These are phyloP conservation scores for Bipolaris victoriae DNA, from an alignment of 2,329 filamentous ascomycete species.

Conservation along the genomic window DNA sequence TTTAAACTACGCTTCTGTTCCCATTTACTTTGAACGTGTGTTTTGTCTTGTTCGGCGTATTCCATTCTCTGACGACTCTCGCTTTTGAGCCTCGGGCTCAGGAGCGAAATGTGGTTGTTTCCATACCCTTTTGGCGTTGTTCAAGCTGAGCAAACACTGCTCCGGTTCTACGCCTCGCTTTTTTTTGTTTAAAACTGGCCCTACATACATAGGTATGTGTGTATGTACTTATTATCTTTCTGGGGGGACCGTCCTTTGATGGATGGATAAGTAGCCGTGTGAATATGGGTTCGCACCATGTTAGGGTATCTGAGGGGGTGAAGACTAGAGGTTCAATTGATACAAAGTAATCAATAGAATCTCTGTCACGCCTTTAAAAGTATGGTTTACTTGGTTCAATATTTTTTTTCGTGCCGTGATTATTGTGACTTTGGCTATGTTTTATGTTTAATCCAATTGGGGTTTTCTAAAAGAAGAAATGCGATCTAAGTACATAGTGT, in stretches of 20 bases:
- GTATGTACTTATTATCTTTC: neutral
- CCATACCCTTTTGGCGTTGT: conserved; percentile 17
- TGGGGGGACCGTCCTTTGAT: no score
- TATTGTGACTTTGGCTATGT: neutral
- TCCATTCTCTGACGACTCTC: conserved; percentile 16
- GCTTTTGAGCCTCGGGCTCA: conserved; percentile 9
- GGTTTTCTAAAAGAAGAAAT: no score
- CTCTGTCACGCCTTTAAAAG: conserved; percentile 22
- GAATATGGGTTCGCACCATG: conserved; percentile 28
- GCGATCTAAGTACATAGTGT: no score
- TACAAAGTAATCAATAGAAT: conserved; percentile 9
- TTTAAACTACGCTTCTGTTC: no score
- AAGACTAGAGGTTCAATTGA: conserved; percentile 10
- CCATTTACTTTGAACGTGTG: neutral
- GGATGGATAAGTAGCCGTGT: conserved; percentile 8
- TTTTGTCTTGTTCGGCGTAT: conserved; percentile 1
- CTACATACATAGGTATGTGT: conserved; percentile 20
- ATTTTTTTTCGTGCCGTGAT: neutral
- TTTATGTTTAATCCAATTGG: no score
- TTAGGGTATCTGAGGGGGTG: conserved; percentile 14
- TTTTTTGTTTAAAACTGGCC: conserved; percentile 14
- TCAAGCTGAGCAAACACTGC: no score
- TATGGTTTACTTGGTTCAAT: conserved; percentile 2
- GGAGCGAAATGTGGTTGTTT: conserved; percentile 19
- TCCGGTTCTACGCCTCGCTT: no score